These are phyloP conservation scores for Phaffia tasmanica DNA, from an alignment of 768 basidiomycete genomes.

Conservation along the genomic window DNA sequence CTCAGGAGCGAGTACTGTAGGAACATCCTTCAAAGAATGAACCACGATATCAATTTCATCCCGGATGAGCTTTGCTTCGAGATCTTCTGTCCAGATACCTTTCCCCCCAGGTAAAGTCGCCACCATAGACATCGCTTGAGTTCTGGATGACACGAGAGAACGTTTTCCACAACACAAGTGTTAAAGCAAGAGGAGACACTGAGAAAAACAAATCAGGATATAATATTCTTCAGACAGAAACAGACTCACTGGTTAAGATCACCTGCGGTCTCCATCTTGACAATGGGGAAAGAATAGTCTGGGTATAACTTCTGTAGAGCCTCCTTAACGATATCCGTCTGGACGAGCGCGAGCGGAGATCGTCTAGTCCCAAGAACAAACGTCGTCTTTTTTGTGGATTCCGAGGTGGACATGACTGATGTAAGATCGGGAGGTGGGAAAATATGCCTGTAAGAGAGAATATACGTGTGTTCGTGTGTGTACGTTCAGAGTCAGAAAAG, in stretches of 20 bases:
- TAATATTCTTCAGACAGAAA: background rate
- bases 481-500: no score
- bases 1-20: slow-evolving; percentile 70
- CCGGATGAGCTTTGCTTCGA: slow-evolving; percentile 70
- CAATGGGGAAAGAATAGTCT: slow-evolving; percentile 44
- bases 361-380: slow-evolving; percentile 70
- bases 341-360: slow-evolving; percentile 78
- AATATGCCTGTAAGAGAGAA: no score
- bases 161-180: background rate
- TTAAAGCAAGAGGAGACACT: background rate
- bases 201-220: background rate
- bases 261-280: slow-evolving; percentile 59
- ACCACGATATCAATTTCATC: slow-evolving; percentile 77
- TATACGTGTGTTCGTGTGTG: no score
- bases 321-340: slow-evolving; percentile 68
- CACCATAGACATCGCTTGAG: slow-evolving; percentile 21
- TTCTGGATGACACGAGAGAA: background rate
- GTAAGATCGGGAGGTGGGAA: no score
- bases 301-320: slow-evolving; percentile 53
- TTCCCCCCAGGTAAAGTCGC: slow-evolving; percentile 28
- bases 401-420: no score
- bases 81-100: slow-evolving; percentile 87
- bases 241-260: slow-evolving; percentile 63
- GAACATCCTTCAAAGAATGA: slow-evolving; percentile 86
- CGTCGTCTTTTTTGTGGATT: slow-evolving; percentile 3